These are phyloP conservation scores for Trichoderma sp. DNA, from an alignment of 2,329 filamentous ascomycete species.

Conservation along the genomic window DNA sequence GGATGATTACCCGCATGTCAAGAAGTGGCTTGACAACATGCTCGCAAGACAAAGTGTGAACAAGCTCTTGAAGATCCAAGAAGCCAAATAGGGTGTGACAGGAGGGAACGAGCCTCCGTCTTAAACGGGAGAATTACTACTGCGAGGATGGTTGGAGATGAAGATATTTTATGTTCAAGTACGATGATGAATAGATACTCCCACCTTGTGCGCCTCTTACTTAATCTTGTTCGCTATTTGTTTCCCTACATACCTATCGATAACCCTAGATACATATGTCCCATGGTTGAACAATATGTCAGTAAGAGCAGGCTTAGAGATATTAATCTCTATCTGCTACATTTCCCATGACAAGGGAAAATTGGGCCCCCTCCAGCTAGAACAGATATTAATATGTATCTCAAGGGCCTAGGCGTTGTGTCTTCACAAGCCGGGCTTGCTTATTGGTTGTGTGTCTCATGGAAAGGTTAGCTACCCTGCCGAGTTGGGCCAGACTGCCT, in stretches of 20 bases:
- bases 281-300: no score
- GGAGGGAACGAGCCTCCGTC: not conserved
- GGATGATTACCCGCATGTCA: not conserved
- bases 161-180: not conserved
- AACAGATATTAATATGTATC: not conserved
- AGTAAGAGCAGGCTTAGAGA: no score
- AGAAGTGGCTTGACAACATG: slow-evolving; percentile 11
- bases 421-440: not conserved
- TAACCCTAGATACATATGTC: no score
- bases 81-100: not conserved
- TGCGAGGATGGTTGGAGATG: not conserved
- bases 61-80: slow-evolving; percentile 3
- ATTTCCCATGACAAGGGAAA: no score
- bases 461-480: not conserved
- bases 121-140: not conserved
- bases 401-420: not conserved
- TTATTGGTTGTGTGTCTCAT: not conserved
- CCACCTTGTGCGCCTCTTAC: no score
- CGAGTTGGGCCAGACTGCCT: not conserved
- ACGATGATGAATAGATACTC: not conserved
- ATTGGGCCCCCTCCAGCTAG: no score
- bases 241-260: no score
- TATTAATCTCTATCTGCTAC: no score
- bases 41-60: not conserved
- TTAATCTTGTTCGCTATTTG: no score